These are phyloP conservation scores for Cruciata laevipes DNA, from an alignment of 257 asterid genomes.

Conservation along the genomic window DNA sequence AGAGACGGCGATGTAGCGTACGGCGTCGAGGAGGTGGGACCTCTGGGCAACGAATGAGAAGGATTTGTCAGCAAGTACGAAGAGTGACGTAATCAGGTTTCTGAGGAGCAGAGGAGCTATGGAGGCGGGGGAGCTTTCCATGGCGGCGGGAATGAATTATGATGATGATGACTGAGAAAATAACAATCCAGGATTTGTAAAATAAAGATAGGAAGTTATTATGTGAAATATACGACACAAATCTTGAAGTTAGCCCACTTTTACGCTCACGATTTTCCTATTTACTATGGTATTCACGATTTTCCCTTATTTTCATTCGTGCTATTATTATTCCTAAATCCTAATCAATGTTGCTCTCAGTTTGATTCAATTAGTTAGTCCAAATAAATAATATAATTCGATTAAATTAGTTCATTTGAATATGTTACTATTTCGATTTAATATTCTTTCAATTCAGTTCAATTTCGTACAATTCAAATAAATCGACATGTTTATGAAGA, in stretches of 20 bases:
- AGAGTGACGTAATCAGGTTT: conserved; percentile 40
- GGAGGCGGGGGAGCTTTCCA: conserved; percentile 39
- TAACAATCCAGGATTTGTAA: not conserved
- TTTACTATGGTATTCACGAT: not conserved
- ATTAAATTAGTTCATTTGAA: too few relatives aligned
- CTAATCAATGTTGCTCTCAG: too few relatives aligned
- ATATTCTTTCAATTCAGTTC: too few relatives aligned
- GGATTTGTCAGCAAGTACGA: conserved; percentile 44
- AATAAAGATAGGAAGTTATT: not conserved
- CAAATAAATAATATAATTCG: too few relatives aligned
- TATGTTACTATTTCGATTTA: too few relatives aligned
- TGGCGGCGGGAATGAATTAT: not conserved
- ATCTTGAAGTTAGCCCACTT: not conserved
- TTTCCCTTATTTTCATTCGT: too few relatives aligned
- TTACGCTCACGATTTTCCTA: not conserved
- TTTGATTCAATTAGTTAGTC: too few relatives aligned
- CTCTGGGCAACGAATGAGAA: conserved; percentile 30
- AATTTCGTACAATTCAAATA: too few relatives aligned
- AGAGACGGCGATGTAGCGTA: conserved; percentile 38
- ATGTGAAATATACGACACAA: not conserved
- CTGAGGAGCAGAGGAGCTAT: conserved; percentile 50
- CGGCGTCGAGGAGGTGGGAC: conserved; percentile 30
- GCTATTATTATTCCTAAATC: too few relatives aligned
- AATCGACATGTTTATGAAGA: too few relatives aligned
- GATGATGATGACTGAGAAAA: not conserved